Base-by-base conservation (phyloP, 1,139 yeast species). In the Candida sanyaensis region DNA sequence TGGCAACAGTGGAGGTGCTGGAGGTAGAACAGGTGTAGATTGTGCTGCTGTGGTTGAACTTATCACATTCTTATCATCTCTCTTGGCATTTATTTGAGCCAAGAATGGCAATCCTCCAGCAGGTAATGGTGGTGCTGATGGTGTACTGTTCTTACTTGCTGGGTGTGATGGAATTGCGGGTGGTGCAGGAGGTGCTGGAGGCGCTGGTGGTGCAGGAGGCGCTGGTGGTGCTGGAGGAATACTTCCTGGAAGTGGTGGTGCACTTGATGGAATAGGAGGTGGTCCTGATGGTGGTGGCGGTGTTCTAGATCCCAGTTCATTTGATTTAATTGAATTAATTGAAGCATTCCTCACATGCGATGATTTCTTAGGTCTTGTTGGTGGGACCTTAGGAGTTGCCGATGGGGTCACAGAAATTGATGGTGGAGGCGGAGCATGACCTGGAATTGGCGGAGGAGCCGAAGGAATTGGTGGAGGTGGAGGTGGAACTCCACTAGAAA, bases 51-150 rank as follows among this genome's bases (percentile, higher is more conserved):
- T 43, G 10, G 38, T 44, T 8, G 57, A 47, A 60, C 86, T 95
- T 52, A 86, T 78, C 0, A 92, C 88, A 41, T 77, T 78, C 0
- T 76, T 55, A 40, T 80, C 84, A 50, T 78, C 77, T 57, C 86
- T 66, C 52, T 75, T 79, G 41, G 77, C 75, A 55, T 80, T 80
- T 40, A 82, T 81, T 49, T 81, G 80, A 1, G 84, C 80, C 39
- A 82, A 66, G 55, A 82, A 81, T 5, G 83, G 80, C 11, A 77
- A 58, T 0, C 69, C 63, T 9, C 66, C 64, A 12, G 60, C 48
- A 34, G 74, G 71, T 11, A 50, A 30, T 50, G 52, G 38, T 47
- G 63, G 61, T 36, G 57, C 56, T 28, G 41, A 42, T 17, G 45
- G 41, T 12, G 10, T 11, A 10, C 6, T 31, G 17, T 11, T 4